Evolutionary conservation across 192 early-diverging fungal species (phyloP), one percentile per base, ranked within the genome.

Genomic region (Linnemannia elongata): DNA sequence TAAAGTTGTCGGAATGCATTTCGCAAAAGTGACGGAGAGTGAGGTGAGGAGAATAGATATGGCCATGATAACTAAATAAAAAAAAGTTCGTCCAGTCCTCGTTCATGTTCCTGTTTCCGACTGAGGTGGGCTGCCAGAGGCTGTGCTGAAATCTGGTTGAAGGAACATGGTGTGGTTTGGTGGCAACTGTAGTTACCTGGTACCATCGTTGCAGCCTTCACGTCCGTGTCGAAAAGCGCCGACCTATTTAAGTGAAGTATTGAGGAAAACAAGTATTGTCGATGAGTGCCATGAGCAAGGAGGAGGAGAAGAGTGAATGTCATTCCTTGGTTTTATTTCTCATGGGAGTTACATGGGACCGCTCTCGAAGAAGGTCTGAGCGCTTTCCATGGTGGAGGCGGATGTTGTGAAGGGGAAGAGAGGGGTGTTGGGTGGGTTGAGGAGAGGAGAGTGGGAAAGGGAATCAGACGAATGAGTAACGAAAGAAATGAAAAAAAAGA

Each of bases 331-430:
- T 42, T 30, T 36, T 35, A 54, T 42, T 49, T 45, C 27, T 30
- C 49, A 24, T 47, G 12, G 49, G 20, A 52, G 49, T 52, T 82
- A 82, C 80, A 52, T 69, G 17, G 80, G 74, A 45, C 57, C 74
- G 24, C 60, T 33, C 60, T 68, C 22, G 42, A 82, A 82, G 68
- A n/a, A 57, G 74, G 74, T 35, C 47, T 82, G 80, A 33, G 68
- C 47, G 22, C 52, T 39, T 8, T 60, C 74, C 80, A 82, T 82
- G 42, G 49, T 44, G 33, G 69, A 76, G 33, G 47, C 27, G 3
- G 36, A 3, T 52, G 36, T 24, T 27, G 15, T 36, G 30, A 22
- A 20, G 13, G 33, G 6, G 20, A 4, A 20, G 38, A 63, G 10
- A n/a, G n/a, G n/a, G 3, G 38, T 5, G 20, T 15, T 5, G 44